Base-by-base conservation (phyloP, 371 early-diverging fungal genomes). In the Ordospora colligata region DNA sequence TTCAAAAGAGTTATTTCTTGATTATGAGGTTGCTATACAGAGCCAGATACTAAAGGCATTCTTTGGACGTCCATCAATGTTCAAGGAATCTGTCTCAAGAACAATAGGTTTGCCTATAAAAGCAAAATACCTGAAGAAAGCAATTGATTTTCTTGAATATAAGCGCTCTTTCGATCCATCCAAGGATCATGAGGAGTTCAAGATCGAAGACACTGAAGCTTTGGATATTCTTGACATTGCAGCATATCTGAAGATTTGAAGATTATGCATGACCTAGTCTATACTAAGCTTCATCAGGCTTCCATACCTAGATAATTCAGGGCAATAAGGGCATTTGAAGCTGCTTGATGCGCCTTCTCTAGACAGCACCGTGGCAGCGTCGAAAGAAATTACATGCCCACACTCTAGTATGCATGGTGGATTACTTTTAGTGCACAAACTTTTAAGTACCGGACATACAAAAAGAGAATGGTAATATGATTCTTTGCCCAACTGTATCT, bases 351-450 rank as follows among this genome's bases (percentile, higher is more conserved):
- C 82, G 10, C 87, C 88, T 82, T 88, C 88, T 37, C 62, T 67
- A 45, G 89, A 86, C n/a, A 96, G 87, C 64, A 91, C 87, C 2
- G 83, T 87, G 74, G 95, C 83, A 75, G 90, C 90, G 74, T 93
- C 95, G 79, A 90, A 88, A 83, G 91, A 91, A 40, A 97, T 88
- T 0, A 94, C 93, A 83, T 97, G 96, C 2, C 95, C 94, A 84
- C 97, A 97, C 2, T 88, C 87, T 90, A 97, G 88, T 91, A 93
- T 91, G 91, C 94, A 93, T 0, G 96, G 97, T 42, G 95, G 95
- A 75, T 97, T 97, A 5, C 87, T 87, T n/a, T 89, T 89, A 6
- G 21, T 32, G 52, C 68, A 76, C 80, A 91, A 91, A 77, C 93
- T 94, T 83, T 94, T 94, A 42, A 90, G 88, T 0, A 97, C 96